These are phyloP conservation scores for Epichloe scottii DNA, from an alignment of 2,329 filamentous ascomycete species.

Conservation along the genomic window DNA sequence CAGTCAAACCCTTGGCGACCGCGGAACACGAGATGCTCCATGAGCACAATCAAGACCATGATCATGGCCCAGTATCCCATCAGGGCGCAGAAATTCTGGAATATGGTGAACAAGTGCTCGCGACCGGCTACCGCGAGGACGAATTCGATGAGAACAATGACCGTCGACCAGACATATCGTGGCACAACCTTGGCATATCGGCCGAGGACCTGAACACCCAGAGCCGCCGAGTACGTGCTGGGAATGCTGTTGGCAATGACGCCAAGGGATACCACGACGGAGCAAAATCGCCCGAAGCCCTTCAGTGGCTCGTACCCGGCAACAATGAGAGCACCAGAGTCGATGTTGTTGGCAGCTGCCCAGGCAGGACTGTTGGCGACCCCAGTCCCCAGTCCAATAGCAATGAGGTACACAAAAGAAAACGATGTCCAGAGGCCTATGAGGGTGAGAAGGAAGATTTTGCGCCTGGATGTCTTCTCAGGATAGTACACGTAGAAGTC, in stretches of 20 bases:
- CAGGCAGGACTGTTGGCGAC: conserved; percentile 36
- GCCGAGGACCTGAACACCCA: conserved; percentile 46
- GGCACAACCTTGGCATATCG: conserved; percentile 40
- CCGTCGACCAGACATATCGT: conserved; percentile 39
- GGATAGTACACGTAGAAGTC: conserved; percentile 78
- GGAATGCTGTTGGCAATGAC: conserved; percentile 43
- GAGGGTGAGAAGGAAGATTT: conserved; percentile 59
- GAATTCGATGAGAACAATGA: conserved; percentile 41
- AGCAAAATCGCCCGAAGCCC: conserved; percentile 44
- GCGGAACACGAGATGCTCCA: conserved; percentile 32
- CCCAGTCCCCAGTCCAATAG: conserved; percentile 39
- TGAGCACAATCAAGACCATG: conserved; percentile 34
- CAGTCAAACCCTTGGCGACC: conserved; percentile 28
- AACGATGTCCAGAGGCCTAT: conserved; percentile 47
- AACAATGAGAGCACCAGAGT: conserved; percentile 43
- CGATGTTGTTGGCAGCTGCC: conserved; percentile 36
- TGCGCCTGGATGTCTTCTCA: conserved; percentile 39
- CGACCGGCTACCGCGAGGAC: conserved; percentile 42
- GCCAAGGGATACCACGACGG: conserved; percentile 41
- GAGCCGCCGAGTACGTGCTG: conserved; percentile 43
- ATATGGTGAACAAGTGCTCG: conserved; percentile 37
- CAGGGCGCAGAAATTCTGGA: conserved; percentile 40
- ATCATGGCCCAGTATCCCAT: conserved; percentile 44
- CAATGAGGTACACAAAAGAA: conserved; percentile 56
- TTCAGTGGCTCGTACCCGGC: conserved; percentile 40